phyloP scores from a whole-genome alignment of 2,329 filamentous ascomycete species.

The Cadophora luteo-olivacea region DNA sequence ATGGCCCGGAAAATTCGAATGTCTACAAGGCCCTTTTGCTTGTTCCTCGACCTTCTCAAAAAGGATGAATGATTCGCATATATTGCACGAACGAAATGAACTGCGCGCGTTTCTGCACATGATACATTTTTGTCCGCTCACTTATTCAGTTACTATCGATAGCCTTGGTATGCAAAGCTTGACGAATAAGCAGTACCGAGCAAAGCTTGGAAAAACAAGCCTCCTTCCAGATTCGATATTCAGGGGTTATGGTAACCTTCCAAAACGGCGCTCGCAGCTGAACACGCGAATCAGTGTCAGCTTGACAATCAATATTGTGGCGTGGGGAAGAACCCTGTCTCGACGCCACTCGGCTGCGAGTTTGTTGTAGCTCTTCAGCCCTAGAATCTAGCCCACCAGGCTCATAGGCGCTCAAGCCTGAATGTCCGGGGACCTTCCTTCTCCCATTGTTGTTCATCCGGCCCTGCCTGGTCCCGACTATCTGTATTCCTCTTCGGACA shows the following conservation, averaged over 20 bases:
- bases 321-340: background rate
- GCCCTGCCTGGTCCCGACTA: background rate
- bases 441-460: background rate
- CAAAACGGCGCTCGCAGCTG: background rate
- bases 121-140: background rate
- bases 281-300: background rate
- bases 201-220: conserved; percentile 9
- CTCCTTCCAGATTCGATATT: conserved; percentile 6
- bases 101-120: background rate
- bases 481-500: background rate
- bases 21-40: background rate
- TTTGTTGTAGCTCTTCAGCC: background rate
- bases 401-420: background rate
- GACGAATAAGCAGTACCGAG: conserved; percentile 5
- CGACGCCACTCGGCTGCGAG: background rate
- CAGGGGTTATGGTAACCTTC: background rate
- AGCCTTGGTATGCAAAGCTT: background rate
- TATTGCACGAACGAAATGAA: background rate
- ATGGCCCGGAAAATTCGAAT: background rate
- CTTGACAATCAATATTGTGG: conserved; percentile 4
- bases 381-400: conserved; percentile 5
- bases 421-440: background rate
- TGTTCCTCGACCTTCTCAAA: background rate
- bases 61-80: background rate
- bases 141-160: background rate